phyloP scores from a whole-genome alignment of 352 stramenopile species.

The Halophytophthora batemanensis region DNA sequence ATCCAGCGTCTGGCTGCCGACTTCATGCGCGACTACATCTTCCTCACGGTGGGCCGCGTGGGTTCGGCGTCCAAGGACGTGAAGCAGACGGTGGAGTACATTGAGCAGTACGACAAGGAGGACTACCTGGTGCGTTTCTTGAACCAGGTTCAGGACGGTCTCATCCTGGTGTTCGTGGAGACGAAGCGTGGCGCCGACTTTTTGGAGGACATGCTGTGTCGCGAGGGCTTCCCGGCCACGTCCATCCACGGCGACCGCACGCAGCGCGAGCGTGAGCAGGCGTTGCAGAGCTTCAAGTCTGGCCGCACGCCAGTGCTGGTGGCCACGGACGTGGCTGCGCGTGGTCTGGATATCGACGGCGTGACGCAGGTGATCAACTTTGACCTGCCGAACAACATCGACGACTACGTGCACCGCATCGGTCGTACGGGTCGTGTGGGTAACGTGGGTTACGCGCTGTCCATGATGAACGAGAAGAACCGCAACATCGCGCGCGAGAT shows the following conservation, averaged over 20 bases:
- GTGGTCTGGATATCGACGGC: slow-evolving; percentile 98
- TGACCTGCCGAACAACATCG: slow-evolving; percentile 98
- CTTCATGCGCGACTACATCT: slow-evolving; percentile 99
- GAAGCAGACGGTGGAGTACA: slow-evolving; percentile 96
- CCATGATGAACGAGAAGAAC: slow-evolving; percentile 99
- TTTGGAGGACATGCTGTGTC: slow-evolving; percentile 94
- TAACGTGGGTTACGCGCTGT: slow-evolving; percentile 96
- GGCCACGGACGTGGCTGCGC: slow-evolving; percentile 97
- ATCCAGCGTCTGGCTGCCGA: slow-evolving; percentile 96
- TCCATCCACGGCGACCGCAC: slow-evolving; percentile 98
- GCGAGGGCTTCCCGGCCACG: slow-evolving; percentile 87
- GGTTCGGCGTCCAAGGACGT: slow-evolving; percentile 97
- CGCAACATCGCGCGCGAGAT: slow-evolving; percentile 96
- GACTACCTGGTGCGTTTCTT: slow-evolving; percentile 96
- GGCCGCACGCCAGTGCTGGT: slow-evolving; percentile 93
- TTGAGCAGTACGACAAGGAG: slow-evolving; percentile 97
- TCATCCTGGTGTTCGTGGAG: slow-evolving; percentile 98
- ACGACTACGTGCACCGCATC: slow-evolving; percentile 99
- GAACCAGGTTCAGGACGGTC: slow-evolving; percentile 86
- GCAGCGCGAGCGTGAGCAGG: slow-evolving; percentile 93
- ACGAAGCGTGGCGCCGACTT: slow-evolving; percentile 97
- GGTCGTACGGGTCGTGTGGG: slow-evolving; percentile 98
- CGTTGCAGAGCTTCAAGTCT: slow-evolving; percentile 91
- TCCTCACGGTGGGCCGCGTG: slow-evolving; percentile 98
- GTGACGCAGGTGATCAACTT: slow-evolving; percentile 98